A percentile compares a stretch with the other conserved stretches of the same genome.
Conservation (phyloP, 2,329 filamentous ascomycete species). For the Cladosporium oxysporum region DNA sequence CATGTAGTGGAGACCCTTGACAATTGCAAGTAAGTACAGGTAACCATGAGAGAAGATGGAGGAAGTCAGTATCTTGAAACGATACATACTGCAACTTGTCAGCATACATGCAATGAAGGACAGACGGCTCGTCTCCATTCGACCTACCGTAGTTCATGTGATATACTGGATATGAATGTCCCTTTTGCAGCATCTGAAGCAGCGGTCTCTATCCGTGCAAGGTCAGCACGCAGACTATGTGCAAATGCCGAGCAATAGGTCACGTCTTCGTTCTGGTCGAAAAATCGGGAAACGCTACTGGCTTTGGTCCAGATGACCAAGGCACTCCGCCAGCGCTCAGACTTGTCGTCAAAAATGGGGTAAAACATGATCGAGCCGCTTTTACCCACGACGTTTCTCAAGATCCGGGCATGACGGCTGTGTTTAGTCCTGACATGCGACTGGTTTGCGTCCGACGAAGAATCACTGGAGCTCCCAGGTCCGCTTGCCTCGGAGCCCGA, state of each 20-base stretch:
- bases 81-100: neutral
- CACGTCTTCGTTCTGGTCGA: slow-evolving; percentile 40
- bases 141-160: slow-evolving; percentile 47
- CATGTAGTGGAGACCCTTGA: slow-evolving; percentile 48
- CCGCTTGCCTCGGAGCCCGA: slow-evolving; percentile 26
- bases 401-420: neutral
- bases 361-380: slow-evolving; percentile 12
- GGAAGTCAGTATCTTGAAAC: neutral
- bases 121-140: too few relatives aligned
- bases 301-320: slow-evolving; percentile 45
- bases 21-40: neutral
- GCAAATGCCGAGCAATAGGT: slow-evolving; percentile 42
- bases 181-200: slow-evolving; percentile 50
- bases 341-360: slow-evolving; percentile 17
- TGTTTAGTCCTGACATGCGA: neutral
- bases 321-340: slow-evolving; percentile 9
- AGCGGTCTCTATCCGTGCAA: slow-evolving; percentile 40
- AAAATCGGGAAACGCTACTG: slow-evolving; percentile 32
- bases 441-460: neutral
- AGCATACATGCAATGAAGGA: neutral
- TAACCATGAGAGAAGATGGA: neutral
- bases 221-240: slow-evolving; percentile 41
- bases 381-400: slow-evolving; percentile 1
- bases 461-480: neutral
- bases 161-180: slow-evolving; percentile 53